A percentile compares a stretch with the other conserved stretches of the same genome.
phyloP scores from a whole-genome alignment of 164 flowering plant species.

The Aristolochia californica region DNA sequence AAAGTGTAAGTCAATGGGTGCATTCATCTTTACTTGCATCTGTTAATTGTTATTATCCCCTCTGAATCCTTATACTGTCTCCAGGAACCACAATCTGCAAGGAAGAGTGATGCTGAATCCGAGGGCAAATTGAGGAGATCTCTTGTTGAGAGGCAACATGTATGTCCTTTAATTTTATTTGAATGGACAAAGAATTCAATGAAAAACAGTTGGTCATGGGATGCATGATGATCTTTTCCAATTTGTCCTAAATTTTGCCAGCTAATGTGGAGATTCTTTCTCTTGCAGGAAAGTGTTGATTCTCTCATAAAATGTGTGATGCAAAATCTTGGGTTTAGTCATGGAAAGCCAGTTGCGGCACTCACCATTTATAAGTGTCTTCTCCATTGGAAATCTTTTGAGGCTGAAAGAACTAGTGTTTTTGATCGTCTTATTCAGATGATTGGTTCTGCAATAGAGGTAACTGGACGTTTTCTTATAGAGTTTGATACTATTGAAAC shows the following conservation, averaged over 20 bases:
- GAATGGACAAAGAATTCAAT: too few species aligned
- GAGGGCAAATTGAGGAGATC: slow-evolving; percentile 60
- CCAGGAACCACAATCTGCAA: slow-evolving; percentile 59
- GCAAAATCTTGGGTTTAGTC: slow-evolving; percentile 76
- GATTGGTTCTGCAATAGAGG: slow-evolving; percentile 68
- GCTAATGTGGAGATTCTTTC: slow-evolving; percentile 2
- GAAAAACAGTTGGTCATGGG: too few species aligned
- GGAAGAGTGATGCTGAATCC: slow-evolving; percentile 37
- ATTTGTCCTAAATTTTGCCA: neutral
- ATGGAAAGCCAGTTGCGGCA: slow-evolving; percentile 63
- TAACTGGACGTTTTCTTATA: slow-evolving; percentile 7
- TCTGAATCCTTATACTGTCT: slow-evolving; percentile 6
- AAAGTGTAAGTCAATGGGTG: slow-evolving; percentile 24
- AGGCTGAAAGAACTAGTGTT: slow-evolving; percentile 60
- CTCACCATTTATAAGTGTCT: slow-evolving; percentile 56
- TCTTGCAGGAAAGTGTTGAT: slow-evolving; percentile 78
- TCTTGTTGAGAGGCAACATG: slow-evolving; percentile 71
- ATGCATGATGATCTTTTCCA: neutral
- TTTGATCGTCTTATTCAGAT: slow-evolving; percentile 66
- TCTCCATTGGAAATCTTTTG: slow-evolving; percentile 67
- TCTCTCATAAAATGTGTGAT: slow-evolving; percentile 72
- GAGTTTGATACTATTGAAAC: neutral
- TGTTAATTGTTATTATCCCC: neutral
- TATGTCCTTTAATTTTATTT: slow-evolving; percentile 14
- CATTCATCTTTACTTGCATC: neutral